Evolutionary conservation across 2,329 filamentous ascomycete species (phyloP).

Genomic region (Hymenoscyphus fructigenus): DNA sequence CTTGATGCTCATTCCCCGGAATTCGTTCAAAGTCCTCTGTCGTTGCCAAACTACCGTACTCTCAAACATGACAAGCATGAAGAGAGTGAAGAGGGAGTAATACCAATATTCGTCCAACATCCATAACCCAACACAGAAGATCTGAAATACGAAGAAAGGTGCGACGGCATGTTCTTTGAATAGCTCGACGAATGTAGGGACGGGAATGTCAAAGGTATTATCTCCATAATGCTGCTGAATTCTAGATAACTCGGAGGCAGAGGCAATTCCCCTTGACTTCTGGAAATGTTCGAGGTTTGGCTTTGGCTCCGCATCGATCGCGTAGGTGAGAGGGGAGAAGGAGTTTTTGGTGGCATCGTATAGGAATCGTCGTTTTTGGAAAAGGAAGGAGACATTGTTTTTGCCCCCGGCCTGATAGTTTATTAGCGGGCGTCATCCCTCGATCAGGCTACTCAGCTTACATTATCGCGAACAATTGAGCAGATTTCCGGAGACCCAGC

Average conservation of each 20-base stretch:
- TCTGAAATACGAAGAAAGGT: conserved; percentile 98
- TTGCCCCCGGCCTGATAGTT: conserved; percentile 64
- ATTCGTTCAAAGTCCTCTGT: conserved; percentile 91
- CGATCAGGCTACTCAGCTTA: conserved; percentile 33
- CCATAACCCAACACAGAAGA: conserved; percentile 98
- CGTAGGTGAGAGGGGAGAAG: conserved; percentile 82
- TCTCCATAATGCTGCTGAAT: conserved; percentile 91
- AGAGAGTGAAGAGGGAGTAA: conserved; percentile 96
- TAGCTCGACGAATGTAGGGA: conserved; percentile 90
- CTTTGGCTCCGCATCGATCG: conserved; percentile 82
- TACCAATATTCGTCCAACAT: conserved; percentile 99
- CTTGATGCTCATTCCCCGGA: conserved; percentile 99
- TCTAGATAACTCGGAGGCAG: conserved; percentile 71
- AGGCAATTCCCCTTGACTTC: conserved; percentile 70
- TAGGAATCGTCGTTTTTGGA: conserved; percentile 96
- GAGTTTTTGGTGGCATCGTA: conserved; percentile 69
- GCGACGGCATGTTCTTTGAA: conserved; percentile 99
- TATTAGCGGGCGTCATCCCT: conserved; percentile 23
- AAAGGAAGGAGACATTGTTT: conserved; percentile 81
- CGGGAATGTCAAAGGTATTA: conserved; percentile 97
- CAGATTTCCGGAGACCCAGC: conserved; percentile 89
- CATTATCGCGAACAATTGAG: conserved; percentile 72
- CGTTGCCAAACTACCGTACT: conserved; percentile 99
- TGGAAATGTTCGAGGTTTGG: conserved; percentile 78
- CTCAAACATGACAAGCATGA: conserved; percentile 97